Base-by-base conservation (phyloP, 106 monocot species). In the Triglochin maritima region DNA sequence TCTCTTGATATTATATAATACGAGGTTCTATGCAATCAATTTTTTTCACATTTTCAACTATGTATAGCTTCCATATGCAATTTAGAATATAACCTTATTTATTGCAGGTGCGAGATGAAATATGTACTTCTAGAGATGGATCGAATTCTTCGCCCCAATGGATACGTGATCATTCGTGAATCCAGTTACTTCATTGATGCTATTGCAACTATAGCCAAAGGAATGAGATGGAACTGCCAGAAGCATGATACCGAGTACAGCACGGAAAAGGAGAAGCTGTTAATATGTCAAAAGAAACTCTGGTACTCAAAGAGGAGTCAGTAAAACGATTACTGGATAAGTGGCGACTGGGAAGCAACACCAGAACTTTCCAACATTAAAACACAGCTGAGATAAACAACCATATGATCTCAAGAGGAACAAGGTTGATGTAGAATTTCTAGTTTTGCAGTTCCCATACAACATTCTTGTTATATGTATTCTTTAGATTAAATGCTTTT, bases 81-180 rank as follows among this genome's bases (percentile, higher is more conserved):
- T 29, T 29, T 29, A 29, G 29, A 29, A 29, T 29, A 29, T 29
- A 29, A 29, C 29, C 29, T 29, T 29, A n/a, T 42, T 11, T 64
- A 5, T 72, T 63, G 4, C 69, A 77, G 77, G 70, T 77, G 77
- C 11, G 77, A 77, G 62, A 77, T 77, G 77, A 77, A 77, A 58
- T 64, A 50, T 13, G 70, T 77, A 41, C 63, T 77, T 17, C 69
- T 77, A 8, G 77, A 77, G 54, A 77, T 77, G 77, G 77, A 77
- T 50, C 60, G 77, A 41, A 77, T 77, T 11, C 64, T 77, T 9
- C 77, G 77, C 41, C 77, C 77, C 10, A 57, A 46, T 56, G 77
- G 77, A 1, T 70, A 70, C 16, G 63, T 64, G 50, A 70, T 77
- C 13, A 70, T 77, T 48, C 77, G 69, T 48, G 77, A 77, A 43